phyloP scores from a whole-genome alignment of 148 eudicot species.

The Bassia scoparia region DNA sequence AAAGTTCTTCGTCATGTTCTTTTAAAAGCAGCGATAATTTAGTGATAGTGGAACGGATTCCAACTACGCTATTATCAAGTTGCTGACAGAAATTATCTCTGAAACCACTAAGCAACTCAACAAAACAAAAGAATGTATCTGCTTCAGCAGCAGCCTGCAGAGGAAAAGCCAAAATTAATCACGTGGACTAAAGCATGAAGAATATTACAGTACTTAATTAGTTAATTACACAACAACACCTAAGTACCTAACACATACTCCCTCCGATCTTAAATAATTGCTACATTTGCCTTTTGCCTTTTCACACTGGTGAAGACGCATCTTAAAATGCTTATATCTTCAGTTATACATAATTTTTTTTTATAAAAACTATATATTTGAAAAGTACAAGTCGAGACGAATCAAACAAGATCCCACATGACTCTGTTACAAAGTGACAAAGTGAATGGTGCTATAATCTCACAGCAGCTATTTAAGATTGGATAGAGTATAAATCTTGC shows the following conservation, averaged over 20 bases:
- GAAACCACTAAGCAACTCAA: constrained; percentile 85
- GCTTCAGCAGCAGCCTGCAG: constrained; percentile 85
- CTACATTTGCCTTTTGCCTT: too few relatives aligned
- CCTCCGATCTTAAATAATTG: too few relatives aligned
- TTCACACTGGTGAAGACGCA: too few relatives aligned
- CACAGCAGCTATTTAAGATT: too few relatives aligned
- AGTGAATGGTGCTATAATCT: too few relatives aligned
- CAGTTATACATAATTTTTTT: too few relatives aligned
- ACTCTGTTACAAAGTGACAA: too few relatives aligned
- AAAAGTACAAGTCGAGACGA: too few relatives aligned
- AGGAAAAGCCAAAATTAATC: constrained; percentile 11
- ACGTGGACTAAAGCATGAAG: not conserved
- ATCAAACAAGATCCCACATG: too few relatives aligned
- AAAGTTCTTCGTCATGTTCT: constrained; percentile 96
- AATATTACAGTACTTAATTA: not conserved
- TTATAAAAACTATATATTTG: too few relatives aligned
- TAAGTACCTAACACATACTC: not conserved
- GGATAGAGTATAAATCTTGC: too few relatives aligned
- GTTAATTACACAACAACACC: not conserved
- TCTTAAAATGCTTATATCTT: too few relatives aligned
- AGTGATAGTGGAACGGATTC: constrained; percentile 90
- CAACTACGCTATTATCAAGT: constrained; percentile 96
- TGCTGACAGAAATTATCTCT: constrained; percentile 93
- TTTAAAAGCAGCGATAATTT: constrained; percentile 72
- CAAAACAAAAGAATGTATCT: constrained; percentile 96